Evolutionary conservation across 148 eudicot species (phyloP).

Genomic region (Talinum fruticosum): DNA sequence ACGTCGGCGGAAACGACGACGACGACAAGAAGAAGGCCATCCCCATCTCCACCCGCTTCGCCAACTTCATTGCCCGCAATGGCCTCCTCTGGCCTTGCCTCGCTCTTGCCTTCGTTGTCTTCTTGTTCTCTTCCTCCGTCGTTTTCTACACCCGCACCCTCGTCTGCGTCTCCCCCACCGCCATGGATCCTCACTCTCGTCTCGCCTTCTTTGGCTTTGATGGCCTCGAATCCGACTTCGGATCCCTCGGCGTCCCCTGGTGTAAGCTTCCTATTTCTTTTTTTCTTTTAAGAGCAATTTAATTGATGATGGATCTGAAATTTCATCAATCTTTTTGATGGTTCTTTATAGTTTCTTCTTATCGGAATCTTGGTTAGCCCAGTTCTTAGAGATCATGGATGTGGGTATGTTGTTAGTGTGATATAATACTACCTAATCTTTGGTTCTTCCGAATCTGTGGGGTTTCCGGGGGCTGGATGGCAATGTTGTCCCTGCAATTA

Average conservation of each 20-base stretch:
- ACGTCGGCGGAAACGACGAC: slow-evolving; percentile 29
- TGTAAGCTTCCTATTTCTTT: slow-evolving; percentile 46
- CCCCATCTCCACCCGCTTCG: slow-evolving; percentile 38
- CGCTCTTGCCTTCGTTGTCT: slow-evolving; percentile 37
- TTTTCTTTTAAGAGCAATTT: not conserved
- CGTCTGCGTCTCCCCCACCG: slow-evolving; percentile 46
- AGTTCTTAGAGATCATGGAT: not conserved
- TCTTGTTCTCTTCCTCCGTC: slow-evolving; percentile 39
- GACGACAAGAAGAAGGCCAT: slow-evolving; percentile 70
- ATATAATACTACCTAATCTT: too few relatives aligned
- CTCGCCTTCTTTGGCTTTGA: slow-evolving; percentile 62
- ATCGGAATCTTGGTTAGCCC: slow-evolving; percentile 4
- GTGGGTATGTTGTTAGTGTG: not conserved
- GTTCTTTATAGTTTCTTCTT: slow-evolving; percentile 1
- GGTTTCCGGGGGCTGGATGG: too few relatives aligned
- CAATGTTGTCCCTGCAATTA: too few relatives aligned
- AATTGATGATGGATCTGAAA: slow-evolving; percentile 12
- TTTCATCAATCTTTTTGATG: not conserved
- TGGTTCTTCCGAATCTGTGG: too few relatives aligned
- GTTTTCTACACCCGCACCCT: slow-evolving; percentile 49
- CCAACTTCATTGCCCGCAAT: slow-evolving; percentile 56
- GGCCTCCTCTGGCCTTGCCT: slow-evolving; percentile 55
- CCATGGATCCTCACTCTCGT: slow-evolving; percentile 43
- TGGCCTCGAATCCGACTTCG: slow-evolving; percentile 69
- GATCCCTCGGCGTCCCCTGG: slow-evolving; percentile 91